phyloP scores from a whole-genome alignment of 768 basidiomycete genomes.

The Hemileccinum impolitum region DNA sequence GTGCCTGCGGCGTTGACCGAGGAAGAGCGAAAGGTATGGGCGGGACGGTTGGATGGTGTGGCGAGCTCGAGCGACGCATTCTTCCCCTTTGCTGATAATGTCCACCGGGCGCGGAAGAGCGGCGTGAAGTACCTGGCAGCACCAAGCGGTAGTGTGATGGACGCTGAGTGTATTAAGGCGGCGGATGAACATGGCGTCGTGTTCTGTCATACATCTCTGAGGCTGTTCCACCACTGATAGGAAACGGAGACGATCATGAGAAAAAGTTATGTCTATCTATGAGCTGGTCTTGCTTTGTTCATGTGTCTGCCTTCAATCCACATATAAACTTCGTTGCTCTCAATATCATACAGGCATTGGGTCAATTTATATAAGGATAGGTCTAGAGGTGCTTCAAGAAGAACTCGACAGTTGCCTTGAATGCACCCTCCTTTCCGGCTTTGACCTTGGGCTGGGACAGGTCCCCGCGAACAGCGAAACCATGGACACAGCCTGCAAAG shows the following conservation, averaged over 20 bases:
- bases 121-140: slow-evolving; percentile 92
- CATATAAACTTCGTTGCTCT: neutral
- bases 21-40: slow-evolving; percentile 75
- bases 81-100: slow-evolving; percentile 99
- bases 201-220: slow-evolving; percentile 83
- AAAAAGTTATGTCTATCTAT: slow-evolving; percentile 4
- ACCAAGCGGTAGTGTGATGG: slow-evolving; percentile 95
- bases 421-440: slow-evolving; percentile 57
- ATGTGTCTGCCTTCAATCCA: no score
- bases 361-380: neutral
- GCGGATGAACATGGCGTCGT: slow-evolving; percentile 92
- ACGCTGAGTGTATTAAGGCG: slow-evolving; percentile 91
- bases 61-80: slow-evolving; percentile 96
- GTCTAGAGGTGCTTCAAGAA: slow-evolving; percentile 36
- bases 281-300: no score
- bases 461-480: slow-evolving; percentile 55
- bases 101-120: slow-evolving; percentile 87
- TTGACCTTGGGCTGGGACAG: slow-evolving; percentile 47
- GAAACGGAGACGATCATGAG: slow-evolving; percentile 4
- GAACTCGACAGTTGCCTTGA: slow-evolving; percentile 52
- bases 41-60: slow-evolving; percentile 72
- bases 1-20: slow-evolving; percentile 61
- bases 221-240: slow-evolving; percentile 83
- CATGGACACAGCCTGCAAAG: slow-evolving; percentile 44
- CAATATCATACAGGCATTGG: neutral